phyloP scores from a whole-genome alignment of 108 stramenopile species.

The Epipyxis sp. region DNA sequence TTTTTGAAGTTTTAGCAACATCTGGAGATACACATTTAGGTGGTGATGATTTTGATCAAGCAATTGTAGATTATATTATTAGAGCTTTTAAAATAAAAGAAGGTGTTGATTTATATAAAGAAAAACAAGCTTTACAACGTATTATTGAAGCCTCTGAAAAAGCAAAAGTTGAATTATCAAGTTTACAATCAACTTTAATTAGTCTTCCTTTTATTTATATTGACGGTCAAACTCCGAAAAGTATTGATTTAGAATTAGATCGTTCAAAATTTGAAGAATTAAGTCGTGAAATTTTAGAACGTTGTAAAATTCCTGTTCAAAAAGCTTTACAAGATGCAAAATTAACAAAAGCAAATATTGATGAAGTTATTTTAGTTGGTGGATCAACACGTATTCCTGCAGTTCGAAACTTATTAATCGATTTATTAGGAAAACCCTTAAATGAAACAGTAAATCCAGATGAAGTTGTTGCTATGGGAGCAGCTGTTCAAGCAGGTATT shows the following conservation, averaged over 20 bases:
- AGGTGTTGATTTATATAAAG: not conserved
- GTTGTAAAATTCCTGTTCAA: not conserved
- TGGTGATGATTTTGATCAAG: not conserved
- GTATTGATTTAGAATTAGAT: not conserved
- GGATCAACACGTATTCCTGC: constrained; percentile 82
- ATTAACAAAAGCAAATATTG: constrained; percentile 75
- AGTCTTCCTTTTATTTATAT: not conserved
- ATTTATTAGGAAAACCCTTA: constrained; percentile 67
- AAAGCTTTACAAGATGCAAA: constrained; percentile 68
- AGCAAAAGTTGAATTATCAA: not conserved
- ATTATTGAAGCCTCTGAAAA: not conserved
- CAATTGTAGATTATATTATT: not conserved
- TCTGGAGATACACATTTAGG: not conserved
- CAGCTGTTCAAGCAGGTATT: constrained; percentile 80
- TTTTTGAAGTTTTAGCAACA: not conserved
- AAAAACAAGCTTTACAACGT: not conserved
- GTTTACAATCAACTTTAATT: not conserved
- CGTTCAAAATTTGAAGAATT: not conserved
- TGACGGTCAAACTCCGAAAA: too few species aligned
- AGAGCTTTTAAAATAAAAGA: not conserved
- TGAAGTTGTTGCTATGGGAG: constrained; percentile 78
- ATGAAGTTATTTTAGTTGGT: constrained; percentile 72
- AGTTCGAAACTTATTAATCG: constrained; percentile 66
- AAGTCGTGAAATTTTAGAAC: not conserved
- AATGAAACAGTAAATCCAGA: constrained; percentile 76